phyloP scores from a whole-genome alignment of 768 basidiomycete species.

The Hericium erinaceus region DNA sequence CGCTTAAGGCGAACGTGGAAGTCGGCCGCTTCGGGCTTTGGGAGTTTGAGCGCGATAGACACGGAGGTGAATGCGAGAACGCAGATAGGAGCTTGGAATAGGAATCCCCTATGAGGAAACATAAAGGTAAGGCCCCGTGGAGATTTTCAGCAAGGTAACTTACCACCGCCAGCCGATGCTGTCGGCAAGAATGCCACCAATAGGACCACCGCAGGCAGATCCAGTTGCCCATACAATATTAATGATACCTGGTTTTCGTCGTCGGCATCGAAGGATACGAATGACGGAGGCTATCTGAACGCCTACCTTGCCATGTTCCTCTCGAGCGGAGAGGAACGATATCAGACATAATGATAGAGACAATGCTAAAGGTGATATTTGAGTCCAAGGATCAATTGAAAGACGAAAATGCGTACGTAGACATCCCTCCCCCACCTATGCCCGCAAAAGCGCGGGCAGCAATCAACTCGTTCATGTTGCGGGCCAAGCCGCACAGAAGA shows the following conservation, averaged over 20 bases:
- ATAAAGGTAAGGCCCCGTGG: neutral
- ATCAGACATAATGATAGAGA: conserved; percentile 59
- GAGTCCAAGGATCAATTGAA: neutral
- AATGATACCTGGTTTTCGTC: conserved; percentile 32
- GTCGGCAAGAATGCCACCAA: conserved; percentile 55
- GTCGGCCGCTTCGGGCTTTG: conserved; percentile 29
- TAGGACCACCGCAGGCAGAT: conserved; percentile 48
- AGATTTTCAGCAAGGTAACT: neutral
- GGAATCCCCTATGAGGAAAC: conserved; percentile 36
- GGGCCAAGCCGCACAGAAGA: conserved; percentile 42
- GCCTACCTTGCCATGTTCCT: conserved; percentile 61
- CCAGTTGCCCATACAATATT: conserved; percentile 55
- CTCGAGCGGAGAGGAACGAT: conserved; percentile 51
- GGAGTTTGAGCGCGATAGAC: conserved; percentile 45
- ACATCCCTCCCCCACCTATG: conserved; percentile 55
- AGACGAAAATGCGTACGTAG: conserved; percentile 36
- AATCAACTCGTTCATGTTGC: conserved; percentile 46
- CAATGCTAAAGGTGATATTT: conserved; percentile 30
- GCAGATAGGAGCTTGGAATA: conserved; percentile 50
- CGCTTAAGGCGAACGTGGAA: conserved; percentile 45
- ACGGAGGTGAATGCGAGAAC: conserved; percentile 45
- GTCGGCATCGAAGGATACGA: neutral
- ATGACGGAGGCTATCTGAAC: neutral
- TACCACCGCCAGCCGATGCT: conserved; percentile 63
- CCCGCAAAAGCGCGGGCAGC: conserved; percentile 45